phyloP scores from a whole-genome alignment of 495 filamentous ascomycete genomes.

The Podospora didyma region DNA sequence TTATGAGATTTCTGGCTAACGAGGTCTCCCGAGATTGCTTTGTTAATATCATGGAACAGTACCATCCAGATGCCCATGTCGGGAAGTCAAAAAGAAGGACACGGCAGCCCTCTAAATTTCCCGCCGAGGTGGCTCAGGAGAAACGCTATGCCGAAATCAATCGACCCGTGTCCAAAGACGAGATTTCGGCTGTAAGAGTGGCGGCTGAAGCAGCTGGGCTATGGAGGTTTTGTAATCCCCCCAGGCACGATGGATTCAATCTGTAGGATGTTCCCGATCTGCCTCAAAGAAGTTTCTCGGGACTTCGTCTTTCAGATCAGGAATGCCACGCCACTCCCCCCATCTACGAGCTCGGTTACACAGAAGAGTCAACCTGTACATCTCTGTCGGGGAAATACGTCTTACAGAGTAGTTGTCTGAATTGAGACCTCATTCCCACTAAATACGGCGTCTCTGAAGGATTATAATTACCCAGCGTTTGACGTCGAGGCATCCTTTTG shows the following conservation, averaged over 20 bases:
- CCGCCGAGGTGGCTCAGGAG: conserved; percentile 27
- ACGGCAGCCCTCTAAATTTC: conserved; percentile 1
- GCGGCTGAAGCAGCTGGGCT: conserved; percentile 65
- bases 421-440: no score
- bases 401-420: no score
- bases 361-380: no score
- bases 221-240: conserved; percentile 70
- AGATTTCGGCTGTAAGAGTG: conserved; percentile 55
- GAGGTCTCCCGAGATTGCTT: conserved; percentile 67
- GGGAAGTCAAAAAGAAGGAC: conserved; percentile 53
- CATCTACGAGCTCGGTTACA: no score
- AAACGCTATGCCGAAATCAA: conserved; percentile 73
- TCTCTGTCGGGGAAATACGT: no score
- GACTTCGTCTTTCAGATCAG: neutral
- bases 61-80: conserved; percentile 70
- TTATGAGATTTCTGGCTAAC: conserved; percentile 64
- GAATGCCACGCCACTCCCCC: neutral
- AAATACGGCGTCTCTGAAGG: no score
- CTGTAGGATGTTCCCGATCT: conserved; percentile 34
- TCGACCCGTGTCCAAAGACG: conserved; percentile 58
- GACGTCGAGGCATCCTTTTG: no score
- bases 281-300: neutral
- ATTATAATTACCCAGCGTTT: no score
- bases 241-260: conserved; percentile 66
- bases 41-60: conserved; percentile 76